These are phyloP conservation scores for Phyllosticta ampelicida DNA, from an alignment of 2,329 filamentous ascomycete genomes.

Conservation along the genomic window DNA sequence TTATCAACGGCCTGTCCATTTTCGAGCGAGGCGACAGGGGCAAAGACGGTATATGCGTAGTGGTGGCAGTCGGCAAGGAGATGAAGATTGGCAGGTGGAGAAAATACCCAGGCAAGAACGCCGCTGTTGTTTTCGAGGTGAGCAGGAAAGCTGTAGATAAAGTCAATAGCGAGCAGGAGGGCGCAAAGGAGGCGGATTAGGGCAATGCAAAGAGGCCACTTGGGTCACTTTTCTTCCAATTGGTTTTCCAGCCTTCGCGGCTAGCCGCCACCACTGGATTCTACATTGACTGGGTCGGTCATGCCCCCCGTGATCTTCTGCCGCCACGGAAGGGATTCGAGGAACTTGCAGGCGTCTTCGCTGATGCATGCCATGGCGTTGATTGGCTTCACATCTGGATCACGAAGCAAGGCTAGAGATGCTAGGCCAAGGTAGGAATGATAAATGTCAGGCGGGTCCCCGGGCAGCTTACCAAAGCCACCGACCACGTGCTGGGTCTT, in stretches of 20 bases:
- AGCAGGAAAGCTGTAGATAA: slow-evolving; percentile 15
- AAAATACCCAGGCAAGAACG: slow-evolving; percentile 56
- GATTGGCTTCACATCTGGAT: slow-evolving; percentile 56
- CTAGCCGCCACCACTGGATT: not conserved
- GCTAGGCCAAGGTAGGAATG: slow-evolving; percentile 84
- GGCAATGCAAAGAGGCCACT: not conserved
- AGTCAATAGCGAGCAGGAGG: slow-evolving; percentile 11
- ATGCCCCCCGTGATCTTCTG: slow-evolving; percentile 16
- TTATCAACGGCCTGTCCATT: slow-evolving; percentile 80
- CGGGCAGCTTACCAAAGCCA: slow-evolving; percentile 37
- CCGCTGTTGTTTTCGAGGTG: slow-evolving; percentile 80
- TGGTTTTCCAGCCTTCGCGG: not conserved
- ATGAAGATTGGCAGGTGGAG: slow-evolving; percentile 76
- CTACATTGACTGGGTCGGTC: not conserved
- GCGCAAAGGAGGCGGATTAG: not conserved
- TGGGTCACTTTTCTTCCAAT: not conserved
- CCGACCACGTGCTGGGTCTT: slow-evolving; percentile 75
- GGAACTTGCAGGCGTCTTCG: slow-evolving; percentile 35
- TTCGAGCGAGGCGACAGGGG: slow-evolving; percentile 75
- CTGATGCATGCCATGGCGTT: slow-evolving; percentile 72
- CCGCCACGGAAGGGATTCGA: slow-evolving; percentile 28
- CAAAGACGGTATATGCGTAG: slow-evolving; percentile 63
- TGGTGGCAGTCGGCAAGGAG: slow-evolving; percentile 79
- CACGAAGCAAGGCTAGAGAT: slow-evolving; percentile 62
- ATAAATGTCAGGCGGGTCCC: slow-evolving; percentile 54